phyloP scores from a whole-genome alignment of 352 stramenopile genomes.

The Saprolegnia diclina region DNA sequence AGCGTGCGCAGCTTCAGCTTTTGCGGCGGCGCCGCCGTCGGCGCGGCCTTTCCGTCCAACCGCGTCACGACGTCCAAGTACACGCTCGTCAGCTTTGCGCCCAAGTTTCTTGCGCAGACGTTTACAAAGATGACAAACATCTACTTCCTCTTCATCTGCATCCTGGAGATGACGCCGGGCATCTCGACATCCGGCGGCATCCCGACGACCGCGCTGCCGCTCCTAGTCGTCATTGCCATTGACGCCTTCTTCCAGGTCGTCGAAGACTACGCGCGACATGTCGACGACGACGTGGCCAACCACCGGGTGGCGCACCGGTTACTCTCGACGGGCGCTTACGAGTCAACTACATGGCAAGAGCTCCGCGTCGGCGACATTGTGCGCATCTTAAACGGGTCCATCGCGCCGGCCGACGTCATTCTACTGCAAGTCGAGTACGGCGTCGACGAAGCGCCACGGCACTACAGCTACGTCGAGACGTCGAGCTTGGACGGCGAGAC shows the following conservation, averaged over 20 bases:
- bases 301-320: constrained; percentile 13
- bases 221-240: constrained; percentile 86
- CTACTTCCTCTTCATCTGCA: constrained; percentile 89
- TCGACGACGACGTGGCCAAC: constrained; percentile 81
- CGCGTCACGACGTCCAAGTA: constrained; percentile 49
- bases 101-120: constrained; percentile 34
- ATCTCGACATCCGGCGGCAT: constrained; percentile 83
- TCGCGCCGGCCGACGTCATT: constrained; percentile 74
- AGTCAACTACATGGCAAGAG: constrained; percentile 60
- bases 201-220: constrained; percentile 73
- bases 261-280: constrained; percentile 74
- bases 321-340: constrained; percentile 29
- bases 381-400: constrained; percentile 71
- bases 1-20: not conserved
- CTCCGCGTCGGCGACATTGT: constrained; percentile 81
- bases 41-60: constrained; percentile 27
- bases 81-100: constrained; percentile 39
- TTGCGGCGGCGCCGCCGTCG: not conserved
- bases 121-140: constrained; percentile 58
- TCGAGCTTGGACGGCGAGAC: constrained; percentile 87
- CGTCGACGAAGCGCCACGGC: constrained; percentile 31
- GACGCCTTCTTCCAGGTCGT: constrained; percentile 79
- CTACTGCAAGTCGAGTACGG: constrained; percentile 70
- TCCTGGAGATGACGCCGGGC: constrained; percentile 64
- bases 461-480: constrained; percentile 85